Base-by-base conservation (phyloP, 2,329 filamentous ascomycete species). In the Colletotrichum sansevieriae region DNA sequence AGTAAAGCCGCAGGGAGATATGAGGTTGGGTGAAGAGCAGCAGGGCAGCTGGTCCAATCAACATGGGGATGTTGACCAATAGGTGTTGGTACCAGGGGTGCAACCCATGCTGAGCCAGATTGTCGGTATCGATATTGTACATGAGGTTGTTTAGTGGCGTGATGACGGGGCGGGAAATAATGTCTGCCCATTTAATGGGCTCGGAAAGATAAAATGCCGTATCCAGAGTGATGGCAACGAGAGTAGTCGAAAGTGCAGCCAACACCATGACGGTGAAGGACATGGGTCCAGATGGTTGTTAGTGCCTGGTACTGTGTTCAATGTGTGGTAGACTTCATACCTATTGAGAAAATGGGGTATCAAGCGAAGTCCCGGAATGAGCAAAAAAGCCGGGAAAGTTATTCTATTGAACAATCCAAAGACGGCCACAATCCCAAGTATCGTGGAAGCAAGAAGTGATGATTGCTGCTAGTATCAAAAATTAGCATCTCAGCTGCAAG, bases 361-460 rank as follows among this genome's bases (percentile, higher is more conserved):
- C 76, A 99, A 85, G 76, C 90, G 91, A 77, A 97, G 82, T 41
- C 91, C 91, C 61, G 96, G 95, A 77, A 98, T 89, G 67, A 97
- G 79, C 70, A 99, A 82, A 78, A 97, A 99, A 13, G 95, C 95
- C 52, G 95, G 95, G 79, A 98, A 98, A 10, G 96, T 99, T 75
- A 98, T 98, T 72, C 96, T 90, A 81, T 98, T 99, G 81, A 99
- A 99, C 67, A 95, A 83, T 57, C 96, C 96, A 75, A 96, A 92
- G 13, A 97, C 91, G 60, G 88, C 85, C 63, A 98, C 88, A 70
- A 95, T 89, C 35, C 94, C 94, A 46, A 99, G 88, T 47, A 96
- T 85, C 46, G 89, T 87, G 66, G 92, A 94, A 20, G 94, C 90
- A 73, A 94, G 83, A 65, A 93, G 84, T 55, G 93, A 93, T 65